These are phyloP conservation scores for Guillardia theta DNA, from an alignment of 78 protist species.

Conservation along the genomic window DNA sequence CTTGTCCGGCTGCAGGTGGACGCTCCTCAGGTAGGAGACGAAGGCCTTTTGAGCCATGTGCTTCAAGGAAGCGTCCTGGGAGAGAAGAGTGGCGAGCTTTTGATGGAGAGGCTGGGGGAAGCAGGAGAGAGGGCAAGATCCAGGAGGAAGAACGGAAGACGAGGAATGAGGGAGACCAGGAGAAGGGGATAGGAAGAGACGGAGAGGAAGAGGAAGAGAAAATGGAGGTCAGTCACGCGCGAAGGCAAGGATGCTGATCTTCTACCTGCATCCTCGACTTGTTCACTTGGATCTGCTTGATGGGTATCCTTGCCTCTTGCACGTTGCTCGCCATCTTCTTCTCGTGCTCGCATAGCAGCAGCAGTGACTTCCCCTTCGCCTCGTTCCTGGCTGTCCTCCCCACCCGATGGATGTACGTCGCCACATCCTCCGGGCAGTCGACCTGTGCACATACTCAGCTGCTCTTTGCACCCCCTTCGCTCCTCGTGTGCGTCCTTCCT, in stretches of 20 bases:
- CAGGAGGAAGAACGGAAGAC: neutral
- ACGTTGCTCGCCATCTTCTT: neutral
- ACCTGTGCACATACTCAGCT: too few species aligned
- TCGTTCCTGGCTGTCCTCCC: constrained; percentile 95
- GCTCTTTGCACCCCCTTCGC: too few species aligned
- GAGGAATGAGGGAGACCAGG: neutral
- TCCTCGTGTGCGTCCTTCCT: neutral
- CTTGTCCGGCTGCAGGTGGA: constrained; percentile 43
- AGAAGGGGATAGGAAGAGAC: neutral
- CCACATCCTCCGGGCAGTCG: constrained; percentile 93
- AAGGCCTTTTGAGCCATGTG: constrained; percentile 70
- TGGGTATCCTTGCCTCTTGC: neutral
- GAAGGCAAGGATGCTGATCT: too few species aligned
- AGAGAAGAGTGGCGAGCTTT: neutral
- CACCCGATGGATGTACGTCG: constrained; percentile 95
- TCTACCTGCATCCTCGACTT: constrained; percentile 28
- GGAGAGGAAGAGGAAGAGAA: neutral
- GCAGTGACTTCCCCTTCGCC: constrained; percentile 47
- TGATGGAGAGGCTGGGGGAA: neutral
- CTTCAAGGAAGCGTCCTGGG: constrained; percentile 27
- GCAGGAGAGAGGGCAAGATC: neutral
- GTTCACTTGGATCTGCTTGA: neutral
- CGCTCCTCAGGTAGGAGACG: constrained; percentile 70
- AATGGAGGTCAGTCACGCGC: neutral
- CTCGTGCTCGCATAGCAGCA: constrained; percentile 25